Evolutionary conservation across 2,329 filamentous ascomycete genomes (phyloP).

Genomic region (Ophiostoma piceae): DNA sequence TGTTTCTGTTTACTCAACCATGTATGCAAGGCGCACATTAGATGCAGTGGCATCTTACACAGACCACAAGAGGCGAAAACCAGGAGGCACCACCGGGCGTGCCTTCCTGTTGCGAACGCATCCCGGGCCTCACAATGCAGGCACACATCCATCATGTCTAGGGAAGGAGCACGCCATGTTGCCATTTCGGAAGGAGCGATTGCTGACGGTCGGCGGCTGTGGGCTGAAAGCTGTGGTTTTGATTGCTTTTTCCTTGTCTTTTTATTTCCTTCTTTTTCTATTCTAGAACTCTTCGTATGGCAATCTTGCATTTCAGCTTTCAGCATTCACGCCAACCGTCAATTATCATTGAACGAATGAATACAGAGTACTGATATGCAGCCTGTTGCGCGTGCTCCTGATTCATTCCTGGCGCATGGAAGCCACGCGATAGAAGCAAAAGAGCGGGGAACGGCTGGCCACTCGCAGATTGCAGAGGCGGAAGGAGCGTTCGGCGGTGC

Average conservation of each 20-base stretch:
- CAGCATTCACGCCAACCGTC: not conserved
- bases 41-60: constrained; percentile 11
- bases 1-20: not conserved
- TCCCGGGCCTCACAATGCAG: not conserved
- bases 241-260: not conserved
- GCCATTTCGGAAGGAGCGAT: not conserved
- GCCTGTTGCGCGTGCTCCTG: not conserved
- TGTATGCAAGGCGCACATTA: constrained; percentile 2
- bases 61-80: not conserved
- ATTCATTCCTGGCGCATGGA: constrained; percentile 10
- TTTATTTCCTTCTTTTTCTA: too few species aligned
- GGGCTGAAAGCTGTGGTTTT: not conserved
- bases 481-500: constrained; percentile 6
- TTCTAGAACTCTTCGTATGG: too few species aligned
- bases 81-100: constrained; percentile 9
- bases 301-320: not conserved
- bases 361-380: not conserved
- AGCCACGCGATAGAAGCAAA: constrained; percentile 13
- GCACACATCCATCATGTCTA: not conserved
- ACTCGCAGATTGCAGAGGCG: constrained; percentile 7
- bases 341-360: not conserved
- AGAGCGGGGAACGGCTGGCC: constrained; percentile 7
- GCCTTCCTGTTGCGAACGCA: constrained; percentile 9
- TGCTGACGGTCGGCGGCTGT: not conserved
- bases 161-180: not conserved